Conservation (phyloP, 208 protist species). For the Sergeia podlipaevii region DNA sequence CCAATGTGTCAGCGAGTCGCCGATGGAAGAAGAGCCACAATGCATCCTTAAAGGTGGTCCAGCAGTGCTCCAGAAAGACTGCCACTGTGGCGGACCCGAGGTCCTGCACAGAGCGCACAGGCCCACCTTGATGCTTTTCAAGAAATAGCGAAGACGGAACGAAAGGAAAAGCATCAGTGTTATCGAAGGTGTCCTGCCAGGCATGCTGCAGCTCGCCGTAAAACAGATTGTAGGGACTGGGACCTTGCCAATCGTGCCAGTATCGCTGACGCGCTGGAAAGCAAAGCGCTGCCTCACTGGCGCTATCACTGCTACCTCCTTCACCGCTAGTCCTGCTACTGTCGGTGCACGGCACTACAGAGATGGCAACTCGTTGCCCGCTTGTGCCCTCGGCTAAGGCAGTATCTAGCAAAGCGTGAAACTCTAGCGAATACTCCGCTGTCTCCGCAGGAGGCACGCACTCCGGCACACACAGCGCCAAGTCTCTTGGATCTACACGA, state of each 20-base stretch:
- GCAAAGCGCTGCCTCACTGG: not conserved
- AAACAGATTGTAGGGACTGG: slow-evolving; percentile 35
- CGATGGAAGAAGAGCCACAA: slow-evolving; percentile 33
- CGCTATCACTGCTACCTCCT: not conserved
- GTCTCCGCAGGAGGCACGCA: slow-evolving; percentile 39
- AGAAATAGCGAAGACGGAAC: slow-evolving; percentile 10
- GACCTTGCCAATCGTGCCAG: slow-evolving; percentile 27
- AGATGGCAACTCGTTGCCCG: not conserved
- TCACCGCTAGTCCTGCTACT: not conserved
- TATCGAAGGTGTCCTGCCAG: slow-evolving; percentile 48
- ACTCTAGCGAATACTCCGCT: slow-evolving; percentile 30
- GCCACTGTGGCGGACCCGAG: slow-evolving; percentile 23
- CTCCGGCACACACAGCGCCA: slow-evolving; percentile 57
- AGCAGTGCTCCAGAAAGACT: slow-evolving; percentile 38
- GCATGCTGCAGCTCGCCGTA: slow-evolving; percentile 27
- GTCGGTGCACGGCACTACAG: not conserved
- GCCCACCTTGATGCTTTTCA: not conserved
- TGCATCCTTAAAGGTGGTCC: slow-evolving; percentile 45
- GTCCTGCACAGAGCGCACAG: slow-evolving; percentile 28
- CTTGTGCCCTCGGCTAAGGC: not conserved
- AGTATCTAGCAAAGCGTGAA: slow-evolving; percentile 13
- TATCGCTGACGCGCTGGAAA: slow-evolving; percentile 7
- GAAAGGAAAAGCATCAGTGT: slow-evolving; percentile 33
- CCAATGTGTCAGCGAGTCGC: slow-evolving; percentile 16
- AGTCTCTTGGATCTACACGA: slow-evolving; percentile 62